Percentiles rank a stretch among this genome's conserved stretches.
Evolutionary conservation across 1,139 yeast genomes (phyloP).

Genomic region (Pichia sorboxylosa): DNA sequence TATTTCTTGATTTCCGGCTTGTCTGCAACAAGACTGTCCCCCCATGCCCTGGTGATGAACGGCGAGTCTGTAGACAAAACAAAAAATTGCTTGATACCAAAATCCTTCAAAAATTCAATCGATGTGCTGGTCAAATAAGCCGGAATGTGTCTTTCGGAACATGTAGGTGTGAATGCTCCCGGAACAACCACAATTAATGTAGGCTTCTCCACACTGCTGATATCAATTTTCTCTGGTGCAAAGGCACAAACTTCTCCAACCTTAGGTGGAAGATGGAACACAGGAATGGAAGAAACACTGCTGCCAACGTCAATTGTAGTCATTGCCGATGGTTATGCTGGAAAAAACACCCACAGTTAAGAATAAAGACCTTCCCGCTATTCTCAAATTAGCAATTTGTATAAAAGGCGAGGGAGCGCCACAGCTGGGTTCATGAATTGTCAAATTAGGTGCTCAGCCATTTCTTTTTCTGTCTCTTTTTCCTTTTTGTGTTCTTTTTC

Average conservation of each 20-base stretch:
- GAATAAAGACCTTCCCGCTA: too few relatives aligned
- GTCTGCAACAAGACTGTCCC: slow-evolving; percentile 46
- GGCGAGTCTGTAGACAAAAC: slow-evolving; percentile 76
- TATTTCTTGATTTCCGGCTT: slow-evolving; percentile 3
- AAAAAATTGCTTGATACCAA: slow-evolving; percentile 62
- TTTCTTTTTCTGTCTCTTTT: too few relatives aligned
- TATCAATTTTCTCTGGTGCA: slow-evolving; percentile 16
- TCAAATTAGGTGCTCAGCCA: too few relatives aligned
- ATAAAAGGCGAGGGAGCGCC: too few relatives aligned
- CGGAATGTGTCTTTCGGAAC: slow-evolving; percentile 75
- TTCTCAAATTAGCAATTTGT: too few relatives aligned
- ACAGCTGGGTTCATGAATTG: too few relatives aligned
- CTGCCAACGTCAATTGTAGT: slow-evolving; percentile 2
- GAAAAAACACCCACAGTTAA: too few relatives aligned
- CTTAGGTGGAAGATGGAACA: slow-evolving; percentile 8
- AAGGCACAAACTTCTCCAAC: slow-evolving; percentile 7
- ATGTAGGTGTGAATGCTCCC: slow-evolving; percentile 88
- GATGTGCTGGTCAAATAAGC: slow-evolving; percentile 44
- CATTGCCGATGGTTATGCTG: too few relatives aligned
- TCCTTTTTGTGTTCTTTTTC: too few relatives aligned
- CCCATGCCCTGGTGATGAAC: slow-evolving; percentile 75
- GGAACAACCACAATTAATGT: slow-evolving; percentile 64
- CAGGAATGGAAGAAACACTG: slow-evolving; percentile 4
- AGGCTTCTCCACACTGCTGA: slow-evolving; percentile 3
- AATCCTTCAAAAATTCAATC: slow-evolving; percentile 37